A percentile compares a stretch with the other conserved stretches of the same genome.
phyloP scores from a whole-genome alignment of 768 basidiomycete species.

The Nidularia pulvinata region DNA sequence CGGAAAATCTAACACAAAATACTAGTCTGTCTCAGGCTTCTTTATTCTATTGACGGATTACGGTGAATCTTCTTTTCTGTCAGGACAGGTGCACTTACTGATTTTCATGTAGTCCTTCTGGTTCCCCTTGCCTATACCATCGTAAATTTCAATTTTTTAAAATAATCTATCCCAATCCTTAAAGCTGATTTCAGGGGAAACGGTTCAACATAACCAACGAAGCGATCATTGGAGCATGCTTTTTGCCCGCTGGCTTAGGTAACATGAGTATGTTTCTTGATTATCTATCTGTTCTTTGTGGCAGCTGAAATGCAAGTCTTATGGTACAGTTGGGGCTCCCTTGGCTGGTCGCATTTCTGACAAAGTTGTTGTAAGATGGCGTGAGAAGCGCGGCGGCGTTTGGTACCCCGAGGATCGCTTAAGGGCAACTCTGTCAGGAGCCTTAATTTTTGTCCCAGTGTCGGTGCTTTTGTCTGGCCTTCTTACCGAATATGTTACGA shows the following conservation, averaged over 20 bases:
- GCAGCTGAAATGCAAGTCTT: too few relatives aligned
- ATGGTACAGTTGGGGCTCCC: slow-evolving; percentile 60
- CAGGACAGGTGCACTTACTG: background rate
- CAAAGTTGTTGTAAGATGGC: slow-evolving; percentile 36
- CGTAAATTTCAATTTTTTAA: slow-evolving; percentile 33
- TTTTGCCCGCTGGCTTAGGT: slow-evolving; percentile 50
- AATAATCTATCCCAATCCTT: too few relatives aligned
- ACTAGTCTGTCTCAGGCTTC: slow-evolving; percentile 24
- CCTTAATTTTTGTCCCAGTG: slow-evolving; percentile 43
- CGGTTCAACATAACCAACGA: slow-evolving; percentile 51
- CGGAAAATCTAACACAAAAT: background rate
- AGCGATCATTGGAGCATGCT: slow-evolving; percentile 51
- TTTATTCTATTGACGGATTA: slow-evolving; percentile 34
- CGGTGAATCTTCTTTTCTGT: slow-evolving; percentile 24
- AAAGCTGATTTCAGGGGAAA: slow-evolving; percentile 34
- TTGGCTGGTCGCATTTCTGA: slow-evolving; percentile 55
- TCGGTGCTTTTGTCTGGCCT: slow-evolving; percentile 42
- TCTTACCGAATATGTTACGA: slow-evolving; percentile 40
- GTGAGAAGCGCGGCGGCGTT: slow-evolving; percentile 36
- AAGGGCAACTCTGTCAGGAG: slow-evolving; percentile 40
- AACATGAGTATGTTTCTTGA: slow-evolving; percentile 38
- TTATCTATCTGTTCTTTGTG: background rate
- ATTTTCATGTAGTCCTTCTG: slow-evolving; percentile 42
- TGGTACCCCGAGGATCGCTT: slow-evolving; percentile 66
- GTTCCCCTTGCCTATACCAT: slow-evolving; percentile 69